These are phyloP conservation scores for Trichoderma sp. DNA, from an alignment of 2,329 filamentous ascomycete species.

Conservation along the genomic window DNA sequence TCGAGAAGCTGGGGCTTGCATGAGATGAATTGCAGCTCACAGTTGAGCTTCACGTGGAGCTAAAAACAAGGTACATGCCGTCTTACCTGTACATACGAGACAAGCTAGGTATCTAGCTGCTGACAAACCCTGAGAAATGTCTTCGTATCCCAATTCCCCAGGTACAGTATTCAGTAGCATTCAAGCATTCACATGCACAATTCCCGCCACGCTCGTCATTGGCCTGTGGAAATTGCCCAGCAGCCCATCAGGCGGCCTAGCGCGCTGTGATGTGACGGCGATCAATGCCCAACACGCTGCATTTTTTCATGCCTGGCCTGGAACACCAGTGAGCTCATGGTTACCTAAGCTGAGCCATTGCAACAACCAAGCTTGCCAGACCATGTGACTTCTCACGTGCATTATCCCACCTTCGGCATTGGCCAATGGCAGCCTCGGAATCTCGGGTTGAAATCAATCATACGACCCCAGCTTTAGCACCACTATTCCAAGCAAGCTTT, in stretches of 20 bases:
- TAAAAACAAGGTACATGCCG: not conserved
- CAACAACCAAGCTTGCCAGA: not conserved
- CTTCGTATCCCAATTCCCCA: not conserved
- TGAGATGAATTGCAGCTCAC: not conserved
- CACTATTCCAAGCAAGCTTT: slow-evolving; percentile 15
- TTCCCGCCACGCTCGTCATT: not conserved
- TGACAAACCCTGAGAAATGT: not conserved
- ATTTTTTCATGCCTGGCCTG: not conserved
- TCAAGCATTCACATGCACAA: not conserved
- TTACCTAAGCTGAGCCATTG: not conserved
- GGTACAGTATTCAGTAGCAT: not conserved
- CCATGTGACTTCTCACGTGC: slow-evolving; percentile 26
- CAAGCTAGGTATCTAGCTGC: not conserved
- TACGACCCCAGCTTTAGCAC: slow-evolving; percentile 16
- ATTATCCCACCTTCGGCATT: slow-evolving; percentile 29
- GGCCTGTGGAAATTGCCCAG: slow-evolving; percentile 17
- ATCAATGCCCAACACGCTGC: slow-evolving; percentile 11
- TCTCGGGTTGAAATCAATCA: slow-evolving; percentile 21
- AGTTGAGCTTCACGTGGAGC: not conserved
- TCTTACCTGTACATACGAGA: not conserved
- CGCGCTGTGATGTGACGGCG: not conserved
- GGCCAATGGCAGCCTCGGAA: slow-evolving; percentile 29
- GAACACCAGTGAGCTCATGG: slow-evolving; percentile 1
- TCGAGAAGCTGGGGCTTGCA: slow-evolving; percentile 6
- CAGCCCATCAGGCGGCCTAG: not conserved